Evolutionary conservation across 2,329 filamentous ascomycete species (phyloP), one percentile per base, ranked within the genome.

Genomic region (Fusarium staphyleae): DNA sequence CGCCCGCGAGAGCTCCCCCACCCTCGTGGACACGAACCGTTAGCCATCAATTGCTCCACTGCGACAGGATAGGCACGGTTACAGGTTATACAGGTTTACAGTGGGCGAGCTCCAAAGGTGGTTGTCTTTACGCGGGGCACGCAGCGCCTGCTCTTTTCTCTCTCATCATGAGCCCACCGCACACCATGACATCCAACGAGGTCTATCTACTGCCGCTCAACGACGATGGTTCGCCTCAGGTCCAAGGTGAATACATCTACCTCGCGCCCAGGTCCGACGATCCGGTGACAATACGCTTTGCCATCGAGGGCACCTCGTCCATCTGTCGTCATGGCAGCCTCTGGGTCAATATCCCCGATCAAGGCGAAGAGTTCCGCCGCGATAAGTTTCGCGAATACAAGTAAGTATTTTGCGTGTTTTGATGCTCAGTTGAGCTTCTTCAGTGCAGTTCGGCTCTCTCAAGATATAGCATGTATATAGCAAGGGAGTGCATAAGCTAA

Each of bases 241-340:
- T 99, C 41, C 83, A 90, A 19, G 90, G 92, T 68, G 87, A 90
- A 66, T 99, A 97, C 79, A 90, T 98, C 68, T 96, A 96, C 74
- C 81, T 99, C 35, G 89, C 92, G 1, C 87, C 95, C 14, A 77
- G 77, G 61, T 87, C 89, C 14, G 83, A 81, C 33, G 82, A 88
- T n/a, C 89, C 89, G 34, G 88, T 98, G 68, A 84, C 84, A 46
- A 80, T 97, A 51, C 88, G 93, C 54, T 96, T 99, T 74, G 86
- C 91, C 65, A 93, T 97, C 66, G 90, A 97, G 75, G 93, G 95
- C 57, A 93, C 91, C 51, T 96, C 93, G 71, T 96, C 93, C 57
- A 95, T 99, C 79, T 97, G 93, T 74, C 86, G 92, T 64, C 82
- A 96, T 75, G 95, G 96, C 54, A 97, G 90, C 70, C 81, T 99